Evolutionary conservation across 805 yeast species (phyloP), one percentile per base, ranked within the genome.

Genomic region (Phaffomyces opuntiae): DNA sequence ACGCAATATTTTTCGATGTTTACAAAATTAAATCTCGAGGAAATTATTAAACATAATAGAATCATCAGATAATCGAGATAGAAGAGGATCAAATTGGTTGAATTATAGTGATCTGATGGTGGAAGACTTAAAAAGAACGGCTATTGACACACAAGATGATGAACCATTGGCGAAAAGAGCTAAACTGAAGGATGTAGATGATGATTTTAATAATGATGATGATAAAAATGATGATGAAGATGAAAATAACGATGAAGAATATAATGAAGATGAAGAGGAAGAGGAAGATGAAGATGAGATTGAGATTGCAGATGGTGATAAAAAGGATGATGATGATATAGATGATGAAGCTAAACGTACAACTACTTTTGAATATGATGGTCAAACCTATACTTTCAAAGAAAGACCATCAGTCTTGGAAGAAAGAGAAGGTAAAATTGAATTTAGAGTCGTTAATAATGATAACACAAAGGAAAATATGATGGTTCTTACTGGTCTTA

Each of bases 381-480:
- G 96, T 1, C 78, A 77, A 14, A 72, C 75, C 47, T 88, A 90
- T 62, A 78, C 87, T 21, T 93, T 85, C 66, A 87, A 85, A 55
- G 98, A 91, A 62, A 73, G 97, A 48, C 93, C 98, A 0, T 88
- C 96, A 5, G 98, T 89, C 5, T 73, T 90, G 11, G 99, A 91
- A 61, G 99, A 93, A 59, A 77, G 84, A 47, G 96, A 88, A 50
- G 96, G 96, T 0, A 81, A 84, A 54, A 93, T 93, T 49, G 96
- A 91, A 63, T 91, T 93, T 59, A 73, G 98, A 46, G 99, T 93
- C 31, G 99, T 93, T 26, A 93, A 93, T 65, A 91, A 93, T 67
- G 98, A 93, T 63, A 87, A 89, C 60, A 74, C 89, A 3, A 75
- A 75, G 49, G 99, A 93, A 57, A 87, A 78, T 63, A 70, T 93